Percentiles rank a stretch among this genome's conserved stretches.
phyloP scores from a whole-genome alignment of 2,329 filamentous ascomycete species.

The Stagonosporopsis rhizophila region DNA sequence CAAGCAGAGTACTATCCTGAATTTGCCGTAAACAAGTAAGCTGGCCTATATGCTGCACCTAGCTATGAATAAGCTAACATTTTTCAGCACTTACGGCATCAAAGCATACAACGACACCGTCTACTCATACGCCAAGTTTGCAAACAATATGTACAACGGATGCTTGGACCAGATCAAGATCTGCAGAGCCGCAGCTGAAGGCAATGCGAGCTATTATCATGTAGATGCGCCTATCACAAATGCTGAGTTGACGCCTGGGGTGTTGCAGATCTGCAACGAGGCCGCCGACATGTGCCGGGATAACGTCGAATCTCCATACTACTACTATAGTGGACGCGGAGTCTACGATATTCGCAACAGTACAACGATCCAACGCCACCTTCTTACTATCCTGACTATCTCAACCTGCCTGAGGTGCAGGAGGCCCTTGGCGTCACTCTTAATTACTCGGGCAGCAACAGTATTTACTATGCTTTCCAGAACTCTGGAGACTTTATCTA shows the following conservation, averaged over 20 bases:
- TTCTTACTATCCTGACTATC: slow-evolving; percentile 54
- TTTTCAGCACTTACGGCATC: slow-evolving; percentile 58
- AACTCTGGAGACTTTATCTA: slow-evolving; percentile 64
- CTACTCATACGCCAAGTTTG: slow-evolving; percentile 65
- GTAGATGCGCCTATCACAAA: slow-evolving; percentile 23
- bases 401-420: slow-evolving; percentile 67
- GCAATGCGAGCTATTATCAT: slow-evolving; percentile 31
- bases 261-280: slow-evolving; percentile 58
- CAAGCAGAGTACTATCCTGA: slow-evolving; percentile 60
- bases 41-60: neutral
- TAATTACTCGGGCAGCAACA: slow-evolving; percentile 63
- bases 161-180: slow-evolving; percentile 58
- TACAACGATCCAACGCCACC: slow-evolving; percentile 65
- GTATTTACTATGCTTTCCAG: slow-evolving; percentile 61
- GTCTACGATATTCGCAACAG: slow-evolving; percentile 61
- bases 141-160: slow-evolving; percentile 56
- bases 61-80: neutral
- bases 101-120: slow-evolving; percentile 64
- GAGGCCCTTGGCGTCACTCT: slow-evolving; percentile 67
- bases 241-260: slow-evolving; percentile 37
- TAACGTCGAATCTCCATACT: slow-evolving; percentile 66
- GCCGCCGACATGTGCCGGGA: slow-evolving; percentile 64
- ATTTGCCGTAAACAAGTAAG: slow-evolving; percentile 56
- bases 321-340: slow-evolving; percentile 60
- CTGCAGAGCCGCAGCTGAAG: slow-evolving; percentile 59